Conservation (phyloP, 1,284 basidiomycete species). For the Sporisorium exsertum region DNA sequence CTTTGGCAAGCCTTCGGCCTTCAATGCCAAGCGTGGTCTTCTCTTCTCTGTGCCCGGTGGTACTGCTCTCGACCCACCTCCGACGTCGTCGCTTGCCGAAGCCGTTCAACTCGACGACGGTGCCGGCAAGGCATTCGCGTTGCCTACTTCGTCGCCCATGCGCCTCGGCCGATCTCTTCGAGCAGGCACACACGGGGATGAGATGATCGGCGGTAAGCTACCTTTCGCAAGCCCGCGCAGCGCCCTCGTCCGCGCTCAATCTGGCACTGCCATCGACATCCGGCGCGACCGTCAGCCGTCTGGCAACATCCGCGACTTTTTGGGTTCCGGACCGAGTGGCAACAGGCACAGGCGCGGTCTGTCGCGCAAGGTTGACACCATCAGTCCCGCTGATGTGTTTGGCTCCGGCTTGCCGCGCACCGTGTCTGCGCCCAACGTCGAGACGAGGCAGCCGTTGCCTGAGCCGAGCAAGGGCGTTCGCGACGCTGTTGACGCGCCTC, state of each 20-base stretch:
- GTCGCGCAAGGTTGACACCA: constrained; percentile 58
- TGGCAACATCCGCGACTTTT: constrained; percentile 42
- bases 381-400: constrained; percentile 66
- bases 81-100: constrained; percentile 45
- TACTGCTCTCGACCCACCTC: constrained; percentile 37
- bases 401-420: constrained; percentile 50
- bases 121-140: constrained; percentile 19
- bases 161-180: constrained; percentile 26
- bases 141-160: constrained; percentile 32
- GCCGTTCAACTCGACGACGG: constrained; percentile 30
- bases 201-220: constrained; percentile 47
- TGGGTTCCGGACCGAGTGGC: constrained; percentile 17
- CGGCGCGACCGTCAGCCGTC: constrained; percentile 35
- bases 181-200: constrained; percentile 26
- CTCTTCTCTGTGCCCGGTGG: constrained; percentile 41
- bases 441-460: constrained; percentile 27
- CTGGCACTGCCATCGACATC: constrained; percentile 25
- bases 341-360: constrained; percentile 36
- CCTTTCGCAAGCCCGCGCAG: constrained; percentile 50
- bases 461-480: constrained; percentile 40
- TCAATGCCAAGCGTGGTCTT: constrained; percentile 51
- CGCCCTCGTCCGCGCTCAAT: constrained; percentile 51
- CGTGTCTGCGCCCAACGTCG: constrained; percentile 24
- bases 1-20: constrained; percentile 25
- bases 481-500: constrained; percentile 17